Conservation (phyloP, 1,139 yeast genomes). For the Scheffersomyces quercinus region DNA sequence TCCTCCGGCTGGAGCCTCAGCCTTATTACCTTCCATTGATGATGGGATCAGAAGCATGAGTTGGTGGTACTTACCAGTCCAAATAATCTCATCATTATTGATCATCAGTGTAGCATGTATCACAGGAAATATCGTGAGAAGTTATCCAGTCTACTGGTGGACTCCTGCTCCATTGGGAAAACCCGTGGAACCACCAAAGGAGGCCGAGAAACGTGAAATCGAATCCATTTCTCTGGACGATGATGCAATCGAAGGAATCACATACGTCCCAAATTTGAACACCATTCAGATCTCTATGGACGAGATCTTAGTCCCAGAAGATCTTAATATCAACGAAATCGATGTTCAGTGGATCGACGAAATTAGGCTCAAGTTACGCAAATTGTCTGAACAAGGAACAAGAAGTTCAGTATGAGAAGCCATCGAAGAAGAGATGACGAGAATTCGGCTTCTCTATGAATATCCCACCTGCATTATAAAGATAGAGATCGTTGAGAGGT, state of each 20-base stretch:
- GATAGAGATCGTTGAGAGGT: not conserved
- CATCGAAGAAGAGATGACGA: no score
- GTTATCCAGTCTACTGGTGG: slow-evolving; percentile 70
- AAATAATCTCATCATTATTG: slow-evolving; percentile 51
- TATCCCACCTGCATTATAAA: no score
- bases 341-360: slow-evolving; percentile 29
- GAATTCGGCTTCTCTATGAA: no score
- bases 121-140: slow-evolving; percentile 55
- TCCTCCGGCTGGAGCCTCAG: slow-evolving; percentile 79
- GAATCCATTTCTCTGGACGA: slow-evolving; percentile 1
- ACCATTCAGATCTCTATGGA: slow-evolving; percentile 20
- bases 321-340: slow-evolving; percentile 23
- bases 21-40: slow-evolving; percentile 58
- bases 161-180: slow-evolving; percentile 29
- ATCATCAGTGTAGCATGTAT: slow-evolving; percentile 55
- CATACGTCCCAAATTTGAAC: slow-evolving; percentile 7
- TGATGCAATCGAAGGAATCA: slow-evolving; percentile 6
- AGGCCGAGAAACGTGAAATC: not conserved
- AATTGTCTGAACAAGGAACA: not conserved
- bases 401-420: no score
- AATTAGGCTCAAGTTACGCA: slow-evolving; percentile 17
- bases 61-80: slow-evolving; percentile 70
- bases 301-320: slow-evolving; percentile 25
- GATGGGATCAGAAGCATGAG: slow-evolving; percentile 49
- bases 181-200: slow-evolving; percentile 1